phyloP scores from a whole-genome alignment of 1,139 yeast genomes.

The Debaryomyces coudertii region DNA sequence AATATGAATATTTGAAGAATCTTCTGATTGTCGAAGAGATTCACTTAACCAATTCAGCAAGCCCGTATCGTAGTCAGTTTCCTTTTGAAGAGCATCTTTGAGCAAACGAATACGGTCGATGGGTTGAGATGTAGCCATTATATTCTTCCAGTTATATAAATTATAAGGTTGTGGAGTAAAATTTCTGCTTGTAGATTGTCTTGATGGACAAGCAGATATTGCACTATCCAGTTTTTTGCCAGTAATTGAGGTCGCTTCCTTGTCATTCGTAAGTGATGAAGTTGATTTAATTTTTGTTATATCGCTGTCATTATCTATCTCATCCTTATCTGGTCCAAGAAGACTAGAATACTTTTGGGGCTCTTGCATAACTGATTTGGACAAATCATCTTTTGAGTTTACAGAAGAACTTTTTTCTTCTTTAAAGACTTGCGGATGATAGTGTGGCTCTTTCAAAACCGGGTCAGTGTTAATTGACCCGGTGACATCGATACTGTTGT shows the following conservation, averaged over 20 bases:
- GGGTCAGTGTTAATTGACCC: conserved; percentile 26
- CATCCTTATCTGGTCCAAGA: conserved; percentile 2
- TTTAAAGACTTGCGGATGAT: conserved; percentile 29
- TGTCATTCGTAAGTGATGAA: neutral
- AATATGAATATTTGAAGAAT: conserved; percentile 42
- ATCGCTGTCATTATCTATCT: neutral
- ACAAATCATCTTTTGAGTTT: conserved; percentile 22
- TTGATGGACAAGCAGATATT: neutral
- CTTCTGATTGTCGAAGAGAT: conserved; percentile 40
- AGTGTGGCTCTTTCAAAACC: conserved; percentile 31
- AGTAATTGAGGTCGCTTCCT: neutral
- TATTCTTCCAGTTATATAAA: conserved; percentile 47
- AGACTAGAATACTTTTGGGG: conserved; percentile 19
- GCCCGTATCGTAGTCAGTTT: conserved; percentile 47
- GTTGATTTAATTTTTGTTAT: conserved; percentile 4
- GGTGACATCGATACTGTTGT: neutral
- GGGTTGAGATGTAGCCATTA: conserved; percentile 48
- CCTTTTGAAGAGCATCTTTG: conserved; percentile 45
- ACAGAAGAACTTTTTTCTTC: conserved; percentile 38
- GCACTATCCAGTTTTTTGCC: conserved; percentile 6
- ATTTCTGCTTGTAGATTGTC: neutral
- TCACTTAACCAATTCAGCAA: conserved; percentile 50
- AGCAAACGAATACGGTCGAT: conserved; percentile 44
- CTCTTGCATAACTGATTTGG: conserved; percentile 5
- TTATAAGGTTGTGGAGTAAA: conserved; percentile 8